phyloP scores from a whole-genome alignment of 768 basidiomycete genomes.

The Lyophyllum semitale region DNA sequence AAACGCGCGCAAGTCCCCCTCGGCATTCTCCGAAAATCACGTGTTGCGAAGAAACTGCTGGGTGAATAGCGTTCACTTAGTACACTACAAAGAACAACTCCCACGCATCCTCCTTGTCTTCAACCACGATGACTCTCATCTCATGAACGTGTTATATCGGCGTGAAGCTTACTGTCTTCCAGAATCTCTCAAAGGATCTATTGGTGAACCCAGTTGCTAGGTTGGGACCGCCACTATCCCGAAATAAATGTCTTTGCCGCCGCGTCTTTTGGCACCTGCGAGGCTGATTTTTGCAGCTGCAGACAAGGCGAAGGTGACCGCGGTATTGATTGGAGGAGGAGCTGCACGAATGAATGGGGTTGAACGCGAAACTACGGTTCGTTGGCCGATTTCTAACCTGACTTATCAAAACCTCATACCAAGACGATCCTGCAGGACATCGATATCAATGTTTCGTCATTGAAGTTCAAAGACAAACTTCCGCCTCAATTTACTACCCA shows the following conservation, averaged over 20 bases:
- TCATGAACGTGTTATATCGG: too few relatives aligned
- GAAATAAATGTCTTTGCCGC: neutral
- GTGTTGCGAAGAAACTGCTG: too few relatives aligned
- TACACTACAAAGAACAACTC: too few relatives aligned
- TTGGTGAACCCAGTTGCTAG: too few relatives aligned
- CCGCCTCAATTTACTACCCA: neutral
- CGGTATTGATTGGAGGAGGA: neutral
- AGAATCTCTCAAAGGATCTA: too few relatives aligned
- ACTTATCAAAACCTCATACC: neutral
- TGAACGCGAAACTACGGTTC: neutral
- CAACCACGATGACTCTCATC: too few relatives aligned
- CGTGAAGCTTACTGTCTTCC: too few relatives aligned
- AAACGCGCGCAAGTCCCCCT: too few relatives aligned
- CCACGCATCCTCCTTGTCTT: too few relatives aligned
- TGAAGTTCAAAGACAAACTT: neutral
- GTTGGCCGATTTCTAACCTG: neutral
- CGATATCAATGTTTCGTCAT: neutral
- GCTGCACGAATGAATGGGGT: neutral
- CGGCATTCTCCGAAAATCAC: too few relatives aligned
- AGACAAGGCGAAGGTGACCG: neutral
- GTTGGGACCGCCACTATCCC: too few relatives aligned
- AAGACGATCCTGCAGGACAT: neutral
- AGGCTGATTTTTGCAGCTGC: neutral
- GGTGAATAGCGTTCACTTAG: too few relatives aligned
- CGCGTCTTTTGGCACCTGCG: neutral